These are phyloP conservation scores for Sporothrix sp. DNA, from an alignment of 2,329 filamentous ascomycete genomes.

Conservation along the genomic window DNA sequence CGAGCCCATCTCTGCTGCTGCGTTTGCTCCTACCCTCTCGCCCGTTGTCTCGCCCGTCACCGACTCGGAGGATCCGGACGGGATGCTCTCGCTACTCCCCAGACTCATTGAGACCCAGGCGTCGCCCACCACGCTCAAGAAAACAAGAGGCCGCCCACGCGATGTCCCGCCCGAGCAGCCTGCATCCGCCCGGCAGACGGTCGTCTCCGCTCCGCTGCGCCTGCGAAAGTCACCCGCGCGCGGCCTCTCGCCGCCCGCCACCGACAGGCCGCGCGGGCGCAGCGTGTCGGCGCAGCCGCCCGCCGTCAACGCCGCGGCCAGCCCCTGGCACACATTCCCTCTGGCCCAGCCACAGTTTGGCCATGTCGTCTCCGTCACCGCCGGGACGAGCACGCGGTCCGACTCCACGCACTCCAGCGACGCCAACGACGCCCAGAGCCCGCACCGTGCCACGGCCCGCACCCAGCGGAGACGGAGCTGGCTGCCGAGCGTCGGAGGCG, in stretches of 20 bases:
- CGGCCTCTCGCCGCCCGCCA: constrained; percentile 26
- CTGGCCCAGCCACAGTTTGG: constrained; percentile 23
- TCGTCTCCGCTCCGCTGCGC: constrained; percentile 14
- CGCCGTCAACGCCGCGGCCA: not conserved
- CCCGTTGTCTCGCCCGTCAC: not conserved
- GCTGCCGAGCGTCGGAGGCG: constrained; percentile 34
- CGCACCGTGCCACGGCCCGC: constrained; percentile 28
- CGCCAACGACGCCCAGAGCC: constrained; percentile 32
- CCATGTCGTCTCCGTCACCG: constrained; percentile 25
- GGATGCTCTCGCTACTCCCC: constrained; percentile 6
- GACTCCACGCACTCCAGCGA: constrained; percentile 28
- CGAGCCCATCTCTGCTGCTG: not conserved
- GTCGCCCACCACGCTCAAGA: constrained; percentile 12
- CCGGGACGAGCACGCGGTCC: constrained; percentile 23
- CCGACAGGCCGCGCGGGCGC: constrained; percentile 29
- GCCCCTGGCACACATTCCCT: not conserved
- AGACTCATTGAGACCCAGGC: constrained; percentile 2
- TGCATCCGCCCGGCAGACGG: constrained; percentile 7
- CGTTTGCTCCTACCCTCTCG: not conserved
- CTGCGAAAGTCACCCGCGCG: constrained; percentile 19
- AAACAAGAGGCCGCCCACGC: constrained; percentile 10
- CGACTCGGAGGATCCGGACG: not conserved
- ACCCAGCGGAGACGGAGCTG: constrained; percentile 42
- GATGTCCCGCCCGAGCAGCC: not conserved
- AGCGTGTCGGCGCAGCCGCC: constrained; percentile 41